Percentiles rank a stretch among this genome's conserved stretches.
Conservation (phyloP, 164 flowering plant genomes). For the Chimonanthus praecox region DNA sequence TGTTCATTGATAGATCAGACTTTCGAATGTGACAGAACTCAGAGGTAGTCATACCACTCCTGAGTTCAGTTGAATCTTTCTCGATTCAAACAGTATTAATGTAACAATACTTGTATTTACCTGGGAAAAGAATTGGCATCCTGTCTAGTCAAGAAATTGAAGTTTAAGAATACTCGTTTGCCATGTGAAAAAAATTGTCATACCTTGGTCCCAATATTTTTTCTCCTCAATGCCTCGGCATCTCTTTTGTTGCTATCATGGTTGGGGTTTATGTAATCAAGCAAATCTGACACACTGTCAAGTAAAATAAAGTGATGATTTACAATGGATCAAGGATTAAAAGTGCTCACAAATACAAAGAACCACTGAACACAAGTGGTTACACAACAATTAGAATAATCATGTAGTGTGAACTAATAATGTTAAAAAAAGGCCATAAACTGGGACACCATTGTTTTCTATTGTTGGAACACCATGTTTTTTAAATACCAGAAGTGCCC, state of each 20-base stretch:
- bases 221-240: slow-evolving; percentile 52
- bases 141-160: not conserved
- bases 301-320: slow-evolving; percentile 7
- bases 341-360: not conserved
- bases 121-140: not conserved
- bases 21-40: not conserved
- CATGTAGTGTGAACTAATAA: not conserved
- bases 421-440: not conserved
- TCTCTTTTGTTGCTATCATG: slow-evolving; percentile 60
- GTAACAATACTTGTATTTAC: not conserved
- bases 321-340: too few relatives aligned
- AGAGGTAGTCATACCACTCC: not conserved
- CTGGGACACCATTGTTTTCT: too few relatives aligned
- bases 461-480: too few relatives aligned
- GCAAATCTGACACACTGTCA: slow-evolving; percentile 96
- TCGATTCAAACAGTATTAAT: not conserved
- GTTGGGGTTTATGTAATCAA: slow-evolving; percentile 88
- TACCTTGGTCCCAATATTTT: slow-evolving; percentile 62
- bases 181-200: not conserved
- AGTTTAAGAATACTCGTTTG: not conserved
- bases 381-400: not conserved
- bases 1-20: not conserved
- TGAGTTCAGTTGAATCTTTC: not conserved
- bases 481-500: too few relatives aligned
- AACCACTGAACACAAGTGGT: not conserved